Percentiles rank a stretch among this genome's conserved stretches.
phyloP scores from a whole-genome alignment of 257 asterid species.

The Solanum bulbocastanum region DNA sequence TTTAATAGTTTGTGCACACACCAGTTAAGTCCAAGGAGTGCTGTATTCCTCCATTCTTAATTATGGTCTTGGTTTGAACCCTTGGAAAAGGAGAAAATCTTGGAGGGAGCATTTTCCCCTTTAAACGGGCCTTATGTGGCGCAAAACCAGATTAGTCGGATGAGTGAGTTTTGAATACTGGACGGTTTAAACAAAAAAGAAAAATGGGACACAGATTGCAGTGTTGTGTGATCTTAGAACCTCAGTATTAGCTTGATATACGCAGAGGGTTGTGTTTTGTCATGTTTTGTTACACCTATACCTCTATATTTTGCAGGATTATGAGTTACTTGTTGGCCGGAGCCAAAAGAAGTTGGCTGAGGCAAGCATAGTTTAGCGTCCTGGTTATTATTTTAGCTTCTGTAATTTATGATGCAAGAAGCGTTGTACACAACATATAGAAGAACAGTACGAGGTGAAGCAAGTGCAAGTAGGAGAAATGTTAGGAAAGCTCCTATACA shows the following conservation, averaged over 20 bases:
- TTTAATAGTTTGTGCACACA: background rate
- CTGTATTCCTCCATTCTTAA: background rate
- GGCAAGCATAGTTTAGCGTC: constrained; percentile 20
- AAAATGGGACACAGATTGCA: background rate
- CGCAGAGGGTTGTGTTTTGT: background rate
- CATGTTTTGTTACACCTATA: background rate
- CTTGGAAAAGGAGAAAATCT: background rate
- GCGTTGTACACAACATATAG: background rate
- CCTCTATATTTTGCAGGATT: constrained; percentile 35
- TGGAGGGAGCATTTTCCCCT: background rate
- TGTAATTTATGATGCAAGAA: background rate
- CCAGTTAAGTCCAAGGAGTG: background rate
- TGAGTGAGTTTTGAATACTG: background rate
- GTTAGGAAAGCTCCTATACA: background rate
- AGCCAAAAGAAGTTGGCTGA: constrained; percentile 33
- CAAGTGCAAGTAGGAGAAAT: background rate
- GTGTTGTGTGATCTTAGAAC: background rate
- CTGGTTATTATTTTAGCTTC: background rate
- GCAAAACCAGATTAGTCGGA: background rate
- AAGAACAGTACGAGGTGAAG: background rate
- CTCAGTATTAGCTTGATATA: background rate
- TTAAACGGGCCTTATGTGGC: background rate
- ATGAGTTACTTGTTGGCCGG: constrained; percentile 40
- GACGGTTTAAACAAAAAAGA: background rate
- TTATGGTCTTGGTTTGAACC: background rate